Conservation (phyloP, 1,284 basidiomycete species). For the Melampsora larici-populina region DNA sequence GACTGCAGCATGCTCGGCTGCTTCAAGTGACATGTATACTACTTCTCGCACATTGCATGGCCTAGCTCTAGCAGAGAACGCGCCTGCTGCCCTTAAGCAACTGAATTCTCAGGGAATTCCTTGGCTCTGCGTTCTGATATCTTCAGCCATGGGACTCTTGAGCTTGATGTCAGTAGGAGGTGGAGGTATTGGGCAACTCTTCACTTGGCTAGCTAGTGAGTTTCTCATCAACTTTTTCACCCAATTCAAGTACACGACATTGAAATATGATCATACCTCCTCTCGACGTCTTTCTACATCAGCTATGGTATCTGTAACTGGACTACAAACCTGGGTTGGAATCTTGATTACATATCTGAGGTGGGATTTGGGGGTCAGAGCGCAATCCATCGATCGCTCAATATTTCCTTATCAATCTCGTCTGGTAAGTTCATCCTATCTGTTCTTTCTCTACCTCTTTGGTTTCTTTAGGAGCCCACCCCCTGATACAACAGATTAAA, state of each 20-base stretch:
- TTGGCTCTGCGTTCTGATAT: constrained; percentile 66
- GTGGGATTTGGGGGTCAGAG: constrained; percentile 71
- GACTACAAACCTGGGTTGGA: constrained; percentile 76
- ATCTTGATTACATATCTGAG: constrained; percentile 75
- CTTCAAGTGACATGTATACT: constrained; percentile 61
- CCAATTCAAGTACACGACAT: neutral
- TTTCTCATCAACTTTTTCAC: neutral
- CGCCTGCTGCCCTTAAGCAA: constrained; percentile 54
- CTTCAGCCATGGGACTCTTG: constrained; percentile 66
- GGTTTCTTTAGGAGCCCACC: too few species aligned
- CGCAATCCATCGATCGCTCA: constrained; percentile 67
- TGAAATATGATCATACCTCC: neutral
- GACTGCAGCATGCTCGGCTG: constrained; percentile 61
- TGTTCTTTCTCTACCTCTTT: neutral
- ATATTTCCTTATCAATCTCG: constrained; percentile 65
- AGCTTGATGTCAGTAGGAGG: constrained; percentile 68
- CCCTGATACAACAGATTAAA: neutral
- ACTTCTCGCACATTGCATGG: constrained; percentile 60
- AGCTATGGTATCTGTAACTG: constrained; percentile 58
- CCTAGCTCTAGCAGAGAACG: constrained; percentile 57
- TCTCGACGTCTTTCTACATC: constrained; percentile 19
- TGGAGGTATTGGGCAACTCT: constrained; percentile 64
- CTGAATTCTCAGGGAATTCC: constrained; percentile 72
- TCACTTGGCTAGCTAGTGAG: constrained; percentile 67
- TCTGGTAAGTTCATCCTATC: constrained; percentile 48